Conservation (phyloP, 306 rosid genomes). For the Vigna trinervia region DNA sequence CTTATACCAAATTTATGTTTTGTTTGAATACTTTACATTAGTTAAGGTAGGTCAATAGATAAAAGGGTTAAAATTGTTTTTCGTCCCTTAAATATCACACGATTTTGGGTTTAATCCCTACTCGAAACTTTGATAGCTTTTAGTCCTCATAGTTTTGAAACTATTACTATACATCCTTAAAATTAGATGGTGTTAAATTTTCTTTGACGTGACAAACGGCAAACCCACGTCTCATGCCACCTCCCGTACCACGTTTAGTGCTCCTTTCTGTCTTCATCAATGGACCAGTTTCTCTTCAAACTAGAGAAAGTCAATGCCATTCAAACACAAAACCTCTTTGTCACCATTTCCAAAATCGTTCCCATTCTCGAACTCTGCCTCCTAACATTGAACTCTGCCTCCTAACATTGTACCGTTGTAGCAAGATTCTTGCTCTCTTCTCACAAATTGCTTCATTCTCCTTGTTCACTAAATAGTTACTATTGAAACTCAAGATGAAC, state of each 20-base stretch:
- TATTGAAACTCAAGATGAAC: constrained; percentile 54
- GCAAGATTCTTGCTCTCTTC: constrained; percentile 59
- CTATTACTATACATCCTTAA: too few relatives aligned
- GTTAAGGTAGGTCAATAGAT: too few relatives aligned
- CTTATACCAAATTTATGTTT: too few relatives aligned
- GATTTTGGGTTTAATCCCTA: too few relatives aligned
- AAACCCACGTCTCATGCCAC: too few relatives aligned
- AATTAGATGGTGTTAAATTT: too few relatives aligned
- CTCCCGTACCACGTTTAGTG: not conserved
- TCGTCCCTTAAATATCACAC: too few relatives aligned
- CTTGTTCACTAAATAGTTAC: constrained; percentile 47
- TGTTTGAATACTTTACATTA: too few relatives aligned
- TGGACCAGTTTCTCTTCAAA: constrained; percentile 53
- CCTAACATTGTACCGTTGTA: constrained; percentile 76
- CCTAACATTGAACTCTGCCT: constrained; percentile 79
- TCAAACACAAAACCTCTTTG: constrained; percentile 41
- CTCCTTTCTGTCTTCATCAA: not conserved
- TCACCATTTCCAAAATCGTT: constrained; percentile 50
- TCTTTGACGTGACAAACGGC: too few relatives aligned
- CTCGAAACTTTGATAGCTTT: too few relatives aligned
- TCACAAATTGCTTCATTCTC: constrained; percentile 55
- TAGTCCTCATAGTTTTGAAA: too few relatives aligned
- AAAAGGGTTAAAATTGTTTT: too few relatives aligned
- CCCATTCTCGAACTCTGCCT: constrained; percentile 59
- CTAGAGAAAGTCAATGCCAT: constrained; percentile 46